Percentiles rank a stretch among this genome's conserved stretches.
Evolutionary conservation across 768 basidiomycete species (phyloP).

Genomic region (Lactarius deliciosus): DNA sequence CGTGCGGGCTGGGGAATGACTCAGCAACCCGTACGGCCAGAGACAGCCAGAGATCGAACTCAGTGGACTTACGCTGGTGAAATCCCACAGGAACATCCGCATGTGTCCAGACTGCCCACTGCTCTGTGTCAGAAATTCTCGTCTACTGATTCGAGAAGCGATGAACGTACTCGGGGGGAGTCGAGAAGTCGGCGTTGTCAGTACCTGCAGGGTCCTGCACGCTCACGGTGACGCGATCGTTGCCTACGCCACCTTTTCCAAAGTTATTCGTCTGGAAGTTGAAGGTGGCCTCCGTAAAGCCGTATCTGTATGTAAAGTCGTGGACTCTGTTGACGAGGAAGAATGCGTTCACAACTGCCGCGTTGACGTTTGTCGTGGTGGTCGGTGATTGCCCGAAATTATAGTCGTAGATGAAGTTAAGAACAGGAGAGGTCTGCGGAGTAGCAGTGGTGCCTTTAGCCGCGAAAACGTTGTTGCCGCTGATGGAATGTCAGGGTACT

Average conservation of each 20-base stretch:
- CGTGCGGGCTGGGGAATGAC: constrained; percentile 48
- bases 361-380: constrained; percentile 48
- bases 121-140: neutral
- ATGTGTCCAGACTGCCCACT: constrained; percentile 43
- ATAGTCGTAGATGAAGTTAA: constrained; percentile 43
- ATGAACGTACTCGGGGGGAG: constrained; percentile 43
- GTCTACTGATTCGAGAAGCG: neutral
- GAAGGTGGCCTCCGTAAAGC: constrained; percentile 57
- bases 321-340: constrained; percentile 63
- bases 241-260: constrained; percentile 49
- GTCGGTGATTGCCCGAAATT: constrained; percentile 40
- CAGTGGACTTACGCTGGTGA: constrained; percentile 33
- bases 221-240: constrained; percentile 50
- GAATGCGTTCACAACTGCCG: constrained; percentile 56
- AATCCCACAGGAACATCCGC: constrained; percentile 42
- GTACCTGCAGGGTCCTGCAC: constrained; percentile 50
- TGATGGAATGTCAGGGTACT: constrained; percentile 3
- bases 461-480: constrained; percentile 43
- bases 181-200: constrained; percentile 48
- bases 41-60: constrained; percentile 21
- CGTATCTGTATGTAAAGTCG: constrained; percentile 51
- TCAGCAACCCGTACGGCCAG: neutral
- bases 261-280: constrained; percentile 64
- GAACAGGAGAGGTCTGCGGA: constrained; percentile 40
- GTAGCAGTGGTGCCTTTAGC: constrained; percentile 26